Conservation (phyloP, 2,329 filamentous ascomycete genomes). For the Capronia americana region DNA sequence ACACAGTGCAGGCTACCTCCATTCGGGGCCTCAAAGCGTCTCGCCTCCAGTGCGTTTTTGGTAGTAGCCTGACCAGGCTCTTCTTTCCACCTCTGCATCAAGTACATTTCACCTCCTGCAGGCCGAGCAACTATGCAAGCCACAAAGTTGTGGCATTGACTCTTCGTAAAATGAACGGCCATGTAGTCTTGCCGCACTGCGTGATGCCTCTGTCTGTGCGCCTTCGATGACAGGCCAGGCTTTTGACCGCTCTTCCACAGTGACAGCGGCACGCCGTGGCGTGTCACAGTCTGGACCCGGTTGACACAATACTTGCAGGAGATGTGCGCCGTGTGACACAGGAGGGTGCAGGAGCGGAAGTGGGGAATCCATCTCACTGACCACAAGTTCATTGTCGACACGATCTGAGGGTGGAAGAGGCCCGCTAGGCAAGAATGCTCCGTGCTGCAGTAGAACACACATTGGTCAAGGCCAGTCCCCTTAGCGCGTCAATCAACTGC, state of each 20-base stretch:
- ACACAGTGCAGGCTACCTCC: slow-evolving; percentile 3
- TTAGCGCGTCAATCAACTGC: slow-evolving; percentile 27
- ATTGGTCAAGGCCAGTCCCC: slow-evolving; percentile 17
- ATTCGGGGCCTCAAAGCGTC: slow-evolving; percentile 18
- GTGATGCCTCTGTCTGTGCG: slow-evolving; percentile 25
- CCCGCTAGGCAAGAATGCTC: slow-evolving; percentile 24
- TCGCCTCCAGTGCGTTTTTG: slow-evolving; percentile 7
- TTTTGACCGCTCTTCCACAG: slow-evolving; percentile 32
- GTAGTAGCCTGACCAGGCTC: slow-evolving; percentile 19
- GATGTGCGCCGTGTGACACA: slow-evolving; percentile 27
- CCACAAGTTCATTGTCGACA: slow-evolving; percentile 15
- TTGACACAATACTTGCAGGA: slow-evolving; percentile 25
- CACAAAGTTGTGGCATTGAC: not conserved
- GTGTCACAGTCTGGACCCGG: slow-evolving; percentile 15
- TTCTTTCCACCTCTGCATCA: not conserved
- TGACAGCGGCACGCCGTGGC: slow-evolving; percentile 14
- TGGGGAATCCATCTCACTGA: slow-evolving; percentile 14
- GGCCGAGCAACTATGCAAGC: slow-evolving; percentile 6
- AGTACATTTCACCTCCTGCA: slow-evolving; percentile 1
- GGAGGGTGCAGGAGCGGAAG: slow-evolving; percentile 14
- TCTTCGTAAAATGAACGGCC: not conserved
- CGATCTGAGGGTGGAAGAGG: slow-evolving; percentile 21
- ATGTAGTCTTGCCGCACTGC: not conserved
- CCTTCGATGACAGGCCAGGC: slow-evolving; percentile 28
- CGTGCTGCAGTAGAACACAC: slow-evolving; percentile 2